Conservation (phyloP, 2,329 filamentous ascomycete species). For the Claviceps purpurea region DNA sequence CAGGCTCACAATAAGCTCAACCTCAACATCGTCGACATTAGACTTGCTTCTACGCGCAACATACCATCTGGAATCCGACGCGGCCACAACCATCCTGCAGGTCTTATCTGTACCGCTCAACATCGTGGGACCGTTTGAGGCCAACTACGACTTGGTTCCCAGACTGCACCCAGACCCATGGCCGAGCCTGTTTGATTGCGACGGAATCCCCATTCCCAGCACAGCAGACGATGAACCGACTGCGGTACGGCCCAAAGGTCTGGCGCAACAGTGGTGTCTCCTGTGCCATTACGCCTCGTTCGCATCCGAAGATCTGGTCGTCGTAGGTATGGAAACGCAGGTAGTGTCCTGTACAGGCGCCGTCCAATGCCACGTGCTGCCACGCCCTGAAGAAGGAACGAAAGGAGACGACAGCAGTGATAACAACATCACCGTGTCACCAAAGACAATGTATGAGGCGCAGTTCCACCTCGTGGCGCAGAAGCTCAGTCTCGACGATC, state of each 20-base stretch:
- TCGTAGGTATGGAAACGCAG: conserved; percentile 49
- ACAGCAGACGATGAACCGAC: conserved; percentile 14
- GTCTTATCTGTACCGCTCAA: conserved; percentile 53
- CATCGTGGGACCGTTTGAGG: conserved; percentile 76
- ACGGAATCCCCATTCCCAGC: conserved; percentile 30
- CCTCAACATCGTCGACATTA: conserved; percentile 39
- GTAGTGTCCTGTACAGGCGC: conserved; percentile 48
- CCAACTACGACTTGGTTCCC: conserved; percentile 77
- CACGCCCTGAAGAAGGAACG: conserved; percentile 18
- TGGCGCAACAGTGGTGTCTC: conserved; percentile 72
- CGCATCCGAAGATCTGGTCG: conserved; percentile 53
- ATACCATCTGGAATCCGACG: conserved; percentile 70
- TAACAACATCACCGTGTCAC: conserved; percentile 38
- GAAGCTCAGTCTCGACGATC: conserved; percentile 70
- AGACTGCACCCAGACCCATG: conserved; percentile 65
- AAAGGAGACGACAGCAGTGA: conserved; percentile 10
- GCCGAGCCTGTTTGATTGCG: conserved; percentile 72
- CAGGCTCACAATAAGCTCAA: conserved; percentile 36
- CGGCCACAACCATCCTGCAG: conserved; percentile 69
- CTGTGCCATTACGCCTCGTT: conserved; percentile 64
- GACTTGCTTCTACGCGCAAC: conserved; percentile 59
- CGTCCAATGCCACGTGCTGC: conserved; percentile 41
- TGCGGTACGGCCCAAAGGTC: conserved; percentile 33
- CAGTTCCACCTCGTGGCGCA: conserved; percentile 62
- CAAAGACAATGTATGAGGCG: conserved; percentile 57